Evolutionary conservation across 805 yeast species (phyloP).

Genomic region (Sugiyamaella smithiae): DNA sequence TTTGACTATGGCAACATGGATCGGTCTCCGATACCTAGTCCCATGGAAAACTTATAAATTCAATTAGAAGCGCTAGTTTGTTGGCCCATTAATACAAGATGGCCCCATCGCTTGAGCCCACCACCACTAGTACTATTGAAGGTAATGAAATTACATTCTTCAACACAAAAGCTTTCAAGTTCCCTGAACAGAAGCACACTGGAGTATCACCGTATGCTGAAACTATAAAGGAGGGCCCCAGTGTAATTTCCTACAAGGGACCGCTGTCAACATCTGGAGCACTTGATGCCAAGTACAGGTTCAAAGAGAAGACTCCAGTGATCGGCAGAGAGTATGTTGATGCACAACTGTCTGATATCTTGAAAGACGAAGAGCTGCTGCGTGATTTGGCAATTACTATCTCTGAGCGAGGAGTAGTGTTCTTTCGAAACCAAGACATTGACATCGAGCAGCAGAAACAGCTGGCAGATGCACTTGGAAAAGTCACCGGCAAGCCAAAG

Average conservation of each 20-base stretch:
- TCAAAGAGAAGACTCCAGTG: slow-evolving; percentile 30
- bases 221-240: slow-evolving; percentile 11
- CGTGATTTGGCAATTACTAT: slow-evolving; percentile 45
- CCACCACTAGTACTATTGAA: neutral
- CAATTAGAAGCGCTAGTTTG: no score
- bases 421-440: slow-evolving; percentile 47
- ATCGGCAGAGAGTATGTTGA: slow-evolving; percentile 33
- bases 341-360: slow-evolving; percentile 29
- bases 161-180: neutral
- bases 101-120: neutral
- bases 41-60: no score
- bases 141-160: neutral
- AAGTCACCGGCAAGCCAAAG: slow-evolving; percentile 29
- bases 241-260: slow-evolving; percentile 9
- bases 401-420: slow-evolving; percentile 50
- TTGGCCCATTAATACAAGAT: no score
- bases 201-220: slow-evolving; percentile 32
- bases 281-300: slow-evolving; percentile 30
- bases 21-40: no score
- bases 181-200: neutral
- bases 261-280: slow-evolving; percentile 27
- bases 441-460: slow-evolving; percentile 30
- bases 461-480: slow-evolving; percentile 28
- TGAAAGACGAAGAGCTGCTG: slow-evolving; percentile 22
- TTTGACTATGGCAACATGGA: no score